A percentile compares a stretch with the other conserved stretches of the same genome.
phyloP scores from a whole-genome alignment of 441 rosid species.

The Heliophila coronopifolia region DNA sequence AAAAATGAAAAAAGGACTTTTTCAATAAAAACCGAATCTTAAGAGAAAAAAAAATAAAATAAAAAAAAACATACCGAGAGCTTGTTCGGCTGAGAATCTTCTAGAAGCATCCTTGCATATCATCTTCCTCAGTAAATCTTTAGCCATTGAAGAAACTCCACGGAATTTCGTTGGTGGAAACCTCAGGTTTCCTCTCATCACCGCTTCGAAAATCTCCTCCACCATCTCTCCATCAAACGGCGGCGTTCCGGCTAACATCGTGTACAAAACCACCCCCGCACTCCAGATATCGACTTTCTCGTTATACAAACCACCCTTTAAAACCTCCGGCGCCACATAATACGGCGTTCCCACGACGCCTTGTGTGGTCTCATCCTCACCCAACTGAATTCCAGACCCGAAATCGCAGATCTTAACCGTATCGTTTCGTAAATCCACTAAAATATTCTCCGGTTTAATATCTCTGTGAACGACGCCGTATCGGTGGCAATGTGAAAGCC shows the following conservation, averaged over 20 bases:
- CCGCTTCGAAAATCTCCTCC: slow-evolving; percentile 67
- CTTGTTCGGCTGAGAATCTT: slow-evolving; percentile 77
- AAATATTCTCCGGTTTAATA: slow-evolving; percentile 53
- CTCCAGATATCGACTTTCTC: slow-evolving; percentile 91
- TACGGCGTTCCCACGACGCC: slow-evolving; percentile 93
- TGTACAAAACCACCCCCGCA: slow-evolving; percentile 67
- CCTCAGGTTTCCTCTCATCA: slow-evolving; percentile 56
- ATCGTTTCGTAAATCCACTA: slow-evolving; percentile 34
- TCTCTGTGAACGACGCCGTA: slow-evolving; percentile 58
- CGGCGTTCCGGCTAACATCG: slow-evolving; percentile 72
- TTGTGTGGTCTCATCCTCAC: slow-evolving; percentile 28
- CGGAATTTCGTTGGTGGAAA: slow-evolving; percentile 51
- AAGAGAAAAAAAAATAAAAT: no score
- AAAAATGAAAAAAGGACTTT: no score
- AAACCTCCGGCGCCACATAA: slow-evolving; percentile 87
- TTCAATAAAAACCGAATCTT: no score
- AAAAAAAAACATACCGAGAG: slow-evolving; percentile 43
- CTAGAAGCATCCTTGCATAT: slow-evolving; percentile 65
- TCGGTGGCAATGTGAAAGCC: slow-evolving; percentile 50
- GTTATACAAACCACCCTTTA: slow-evolving; percentile 48
- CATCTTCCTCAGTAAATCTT: slow-evolving; percentile 70
- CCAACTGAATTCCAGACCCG: slow-evolving; percentile 50
- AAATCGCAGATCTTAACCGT: slow-evolving; percentile 50
- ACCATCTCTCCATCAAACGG: slow-evolving; percentile 74
- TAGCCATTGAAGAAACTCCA: slow-evolving; percentile 46